Evolutionary conservation across 1,139 yeast species (phyloP).

Genomic region (Debaryomycetaceae sp.): DNA sequence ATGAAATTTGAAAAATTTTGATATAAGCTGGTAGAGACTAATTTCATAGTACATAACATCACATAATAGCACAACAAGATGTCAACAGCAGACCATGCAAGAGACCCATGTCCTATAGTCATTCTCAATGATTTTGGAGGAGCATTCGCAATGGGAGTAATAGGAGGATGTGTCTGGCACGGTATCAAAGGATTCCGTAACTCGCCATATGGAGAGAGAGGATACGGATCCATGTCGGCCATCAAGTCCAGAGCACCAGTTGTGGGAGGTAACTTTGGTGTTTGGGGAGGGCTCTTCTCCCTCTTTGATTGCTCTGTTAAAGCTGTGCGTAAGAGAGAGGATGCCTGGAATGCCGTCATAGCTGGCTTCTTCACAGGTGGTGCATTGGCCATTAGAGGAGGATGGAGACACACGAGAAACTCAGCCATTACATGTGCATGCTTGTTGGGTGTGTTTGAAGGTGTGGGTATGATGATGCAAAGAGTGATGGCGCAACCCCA

Average conservation of each 20-base stretch:
- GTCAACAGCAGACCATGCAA: conserved; percentile 97
- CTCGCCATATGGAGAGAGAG: conserved; percentile 94
- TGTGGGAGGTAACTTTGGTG: conserved; percentile 98
- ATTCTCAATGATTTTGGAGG: conserved; percentile 97
- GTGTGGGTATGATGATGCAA: conserved; percentile 96
- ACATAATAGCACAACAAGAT: conserved; percentile 27
- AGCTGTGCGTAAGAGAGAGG: conserved; percentile 95
- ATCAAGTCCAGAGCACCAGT: conserved; percentile 97
- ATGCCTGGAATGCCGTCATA: conserved; percentile 96
- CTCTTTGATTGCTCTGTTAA: conserved; percentile 95
- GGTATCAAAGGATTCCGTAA: conserved; percentile 98
- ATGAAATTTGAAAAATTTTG: background rate
- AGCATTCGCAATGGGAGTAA: conserved; percentile 97
- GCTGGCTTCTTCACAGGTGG: conserved; percentile 99
- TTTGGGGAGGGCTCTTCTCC: conserved; percentile 98
- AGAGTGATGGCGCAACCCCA: conserved; percentile 90
- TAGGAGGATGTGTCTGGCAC: conserved; percentile 99
- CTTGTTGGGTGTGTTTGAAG: conserved; percentile 93
- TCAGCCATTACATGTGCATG: conserved; percentile 98
- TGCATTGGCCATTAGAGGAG: conserved; percentile 95
- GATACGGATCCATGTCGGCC: conserved; percentile 84
- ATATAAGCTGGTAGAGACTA: background rate
- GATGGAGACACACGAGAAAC: conserved; percentile 95
- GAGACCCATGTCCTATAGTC: conserved; percentile 99
- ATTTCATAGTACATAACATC: background rate